Conservation (phyloP, 345 rosid genomes). For the Mallotus nudiflorus region DNA sequence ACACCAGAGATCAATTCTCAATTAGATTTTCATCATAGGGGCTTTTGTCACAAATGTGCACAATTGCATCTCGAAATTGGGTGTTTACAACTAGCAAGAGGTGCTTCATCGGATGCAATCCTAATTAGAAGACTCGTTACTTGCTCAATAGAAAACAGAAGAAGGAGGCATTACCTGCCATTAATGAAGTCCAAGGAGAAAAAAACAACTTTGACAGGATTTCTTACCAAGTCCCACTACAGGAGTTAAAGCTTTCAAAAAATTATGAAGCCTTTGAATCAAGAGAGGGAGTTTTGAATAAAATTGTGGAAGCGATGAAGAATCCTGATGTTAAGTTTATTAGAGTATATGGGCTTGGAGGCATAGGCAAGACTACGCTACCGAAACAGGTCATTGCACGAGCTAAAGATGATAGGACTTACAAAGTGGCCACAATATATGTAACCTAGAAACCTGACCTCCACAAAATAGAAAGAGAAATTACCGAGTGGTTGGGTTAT, state of each 20-base stretch:
- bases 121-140: not conserved
- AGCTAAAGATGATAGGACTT: not conserved
- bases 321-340: not conserved
- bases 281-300: not conserved
- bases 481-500: too few relatives aligned
- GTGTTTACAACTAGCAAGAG: not conserved
- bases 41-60: too few relatives aligned
- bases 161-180: not conserved
- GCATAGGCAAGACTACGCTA: slow-evolving; percentile 19
- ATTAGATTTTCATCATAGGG: too few relatives aligned
- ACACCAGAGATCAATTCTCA: too few relatives aligned
- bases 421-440: not conserved
- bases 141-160: not conserved
- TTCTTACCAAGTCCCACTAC: not conserved
- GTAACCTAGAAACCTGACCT: too few relatives aligned
- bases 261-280: slow-evolving; percentile 16
- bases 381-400: slow-evolving; percentile 7
- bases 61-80: too few relatives aligned
- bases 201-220: not conserved
- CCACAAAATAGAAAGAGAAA: too few relatives aligned
- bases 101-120: slow-evolving; percentile 8
- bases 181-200: not conserved
- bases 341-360: slow-evolving; percentile 14
- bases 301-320: slow-evolving; percentile 6
- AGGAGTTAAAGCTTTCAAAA: not conserved